Percentiles rank a stretch among this genome's conserved stretches.
phyloP scores from a whole-genome alignment of 441 rosid species.

The Dalechampia spathulata region DNA sequence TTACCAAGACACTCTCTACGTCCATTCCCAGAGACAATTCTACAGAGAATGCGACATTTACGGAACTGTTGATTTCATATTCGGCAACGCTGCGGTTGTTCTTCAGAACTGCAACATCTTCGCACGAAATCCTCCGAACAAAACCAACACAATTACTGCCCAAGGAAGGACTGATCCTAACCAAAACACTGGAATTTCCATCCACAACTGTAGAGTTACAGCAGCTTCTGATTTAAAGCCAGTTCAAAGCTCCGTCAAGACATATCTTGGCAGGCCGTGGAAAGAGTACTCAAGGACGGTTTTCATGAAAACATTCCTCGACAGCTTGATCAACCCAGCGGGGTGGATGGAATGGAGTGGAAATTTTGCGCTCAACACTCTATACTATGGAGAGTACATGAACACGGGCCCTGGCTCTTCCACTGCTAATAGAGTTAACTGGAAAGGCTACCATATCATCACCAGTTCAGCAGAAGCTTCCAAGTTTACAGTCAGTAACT shows the following conservation, averaged over 20 bases:
- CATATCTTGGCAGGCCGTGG: constrained; percentile 79
- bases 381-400: constrained; percentile 71
- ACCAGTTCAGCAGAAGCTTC: constrained; percentile 51
- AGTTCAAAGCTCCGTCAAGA: constrained; percentile 31
- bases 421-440: constrained; percentile 52
- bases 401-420: constrained; percentile 69
- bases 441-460: constrained; percentile 68
- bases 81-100: constrained; percentile 71
- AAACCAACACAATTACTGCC: constrained; percentile 55
- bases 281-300: constrained; percentile 60
- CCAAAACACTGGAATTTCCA: constrained; percentile 72
- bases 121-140: constrained; percentile 45
- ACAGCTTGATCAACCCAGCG: constrained; percentile 42
- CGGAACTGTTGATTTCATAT: constrained; percentile 80
- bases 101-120: constrained; percentile 68
- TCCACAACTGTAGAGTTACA: constrained; percentile 54
- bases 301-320: constrained; percentile 43
- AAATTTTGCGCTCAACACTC: constrained; percentile 45
- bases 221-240: constrained; percentile 60
- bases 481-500: constrained; percentile 52
- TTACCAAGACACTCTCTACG: constrained; percentile 75
- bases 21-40: constrained; percentile 61
- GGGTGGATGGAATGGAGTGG: constrained; percentile 76
- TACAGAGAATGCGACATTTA: constrained; percentile 65
- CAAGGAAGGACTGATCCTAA: constrained; percentile 72